Evolutionary conservation across 2,329 filamentous ascomycete genomes (phyloP), one percentile per base, ranked within the genome.

Genomic region (Graphium sp.): DNA sequence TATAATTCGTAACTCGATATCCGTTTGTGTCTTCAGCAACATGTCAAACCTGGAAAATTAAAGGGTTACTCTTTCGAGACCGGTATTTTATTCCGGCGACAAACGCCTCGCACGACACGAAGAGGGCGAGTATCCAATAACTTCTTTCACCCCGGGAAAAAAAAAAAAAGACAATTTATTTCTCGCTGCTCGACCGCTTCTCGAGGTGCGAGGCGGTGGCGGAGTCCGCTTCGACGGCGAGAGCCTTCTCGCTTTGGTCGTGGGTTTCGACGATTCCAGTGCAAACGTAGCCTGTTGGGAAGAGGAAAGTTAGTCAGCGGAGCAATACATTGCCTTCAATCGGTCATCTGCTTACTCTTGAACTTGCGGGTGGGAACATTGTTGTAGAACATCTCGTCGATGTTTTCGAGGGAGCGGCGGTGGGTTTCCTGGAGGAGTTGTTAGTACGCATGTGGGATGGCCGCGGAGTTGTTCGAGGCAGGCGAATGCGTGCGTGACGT

Each of bases 311-410:
- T 31, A 4, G 12, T 17, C n/a, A 11, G 12, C 6, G 15, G 26
- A 9, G 22, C 5, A 21, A 18, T 18, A 18, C 14, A 13, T 16
- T 19, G n/a, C 18, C 13, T 7, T 15, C 18, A 19, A 14, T 4
- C 13, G n/a, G 15, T 13, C 13, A 13, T 25, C n/a, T n/a, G n/a
- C 30, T n/a, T 27, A 27, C 30, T 22, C 32, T 33, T 33, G 22
- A 26, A 33, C 18, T 30, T 30, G 13, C 27, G 27, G 11, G 32
- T 23, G n/a, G 32, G 32, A 25, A 33, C 17, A 18, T 30, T 28
- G 23, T 18, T 21, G 17, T 33, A 18, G 24, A 33, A 33, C 22
- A 33, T 33, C 24, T 33, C 32, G 16, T 30, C 28, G 20, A 30
- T 22, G 18, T 33, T 30, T 13, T 30, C 27, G n/a, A 33, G 32